A percentile compares a stretch with the other conserved stretches of the same genome.
phyloP scores from a whole-genome alignment of 1,284 basidiomycete species.

The Naganishia sp. region DNA sequence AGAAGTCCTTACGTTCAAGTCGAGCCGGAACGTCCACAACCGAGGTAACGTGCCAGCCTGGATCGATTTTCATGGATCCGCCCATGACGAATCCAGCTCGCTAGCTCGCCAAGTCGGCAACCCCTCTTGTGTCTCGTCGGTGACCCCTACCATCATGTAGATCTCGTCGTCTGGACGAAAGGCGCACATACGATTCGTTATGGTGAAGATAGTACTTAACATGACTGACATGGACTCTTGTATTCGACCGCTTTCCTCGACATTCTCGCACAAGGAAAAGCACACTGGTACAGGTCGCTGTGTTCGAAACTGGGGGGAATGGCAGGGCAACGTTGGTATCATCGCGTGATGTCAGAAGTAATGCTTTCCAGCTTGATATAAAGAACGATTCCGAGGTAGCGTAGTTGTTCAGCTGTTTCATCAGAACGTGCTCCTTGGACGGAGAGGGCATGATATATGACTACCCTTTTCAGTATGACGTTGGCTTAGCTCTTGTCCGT shows the following conservation, averaged over 20 bases:
- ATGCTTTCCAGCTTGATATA: conserved; percentile 1
- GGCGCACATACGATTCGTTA: background rate
- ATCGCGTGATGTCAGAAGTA: background rate
- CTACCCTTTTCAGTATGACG: background rate
- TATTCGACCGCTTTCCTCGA: background rate
- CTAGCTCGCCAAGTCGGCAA: conserved; percentile 3
- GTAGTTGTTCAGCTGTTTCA: background rate
- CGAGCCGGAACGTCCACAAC: background rate
- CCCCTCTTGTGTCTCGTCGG: conserved; percentile 1
- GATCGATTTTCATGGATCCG: conserved; percentile 4
- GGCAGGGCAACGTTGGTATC: no score
- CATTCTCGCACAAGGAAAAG: background rate
- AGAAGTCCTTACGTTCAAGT: conserved; percentile 1
- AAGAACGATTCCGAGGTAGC: background rate
- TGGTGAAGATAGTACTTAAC: background rate
- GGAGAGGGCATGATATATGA: background rate
- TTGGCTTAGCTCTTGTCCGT: conserved; percentile 5
- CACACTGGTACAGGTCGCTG: background rate
- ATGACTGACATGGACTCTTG: background rate
- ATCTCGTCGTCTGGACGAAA: background rate
- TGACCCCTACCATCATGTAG: background rate
- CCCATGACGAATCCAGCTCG: background rate
- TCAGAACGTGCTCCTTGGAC: background rate
- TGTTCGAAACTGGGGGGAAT: background rate
- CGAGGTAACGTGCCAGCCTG: conserved; percentile 3